Evolutionary conservation across 2,329 filamentous ascomycete species (phyloP).

Genomic region (Trichoderma citrinoviride): DNA sequence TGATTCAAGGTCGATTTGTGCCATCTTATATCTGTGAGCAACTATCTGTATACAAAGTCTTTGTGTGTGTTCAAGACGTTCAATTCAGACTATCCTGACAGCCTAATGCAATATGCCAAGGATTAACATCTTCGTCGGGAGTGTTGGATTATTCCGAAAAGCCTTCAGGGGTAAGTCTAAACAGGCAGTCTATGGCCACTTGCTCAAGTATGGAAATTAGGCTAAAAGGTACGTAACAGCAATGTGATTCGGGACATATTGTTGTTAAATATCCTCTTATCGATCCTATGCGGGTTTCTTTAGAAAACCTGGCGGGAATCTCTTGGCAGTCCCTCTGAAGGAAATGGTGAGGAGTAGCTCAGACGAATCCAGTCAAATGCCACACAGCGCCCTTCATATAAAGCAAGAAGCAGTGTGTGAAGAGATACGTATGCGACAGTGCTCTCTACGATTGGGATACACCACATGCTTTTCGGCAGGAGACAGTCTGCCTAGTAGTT

Average conservation of each 20-base stretch:
- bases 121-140: neutral
- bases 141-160: neutral
- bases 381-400: too few relatives aligned
- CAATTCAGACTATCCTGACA: neutral
- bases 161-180: neutral
- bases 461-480: neutral
- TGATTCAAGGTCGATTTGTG: neutral
- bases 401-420: too few relatives aligned
- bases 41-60: neutral
- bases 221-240: neutral
- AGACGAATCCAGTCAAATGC: too few relatives aligned
- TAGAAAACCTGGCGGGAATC: too few relatives aligned
- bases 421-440: too few relatives aligned
- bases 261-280: neutral
- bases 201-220: neutral
- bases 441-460: neutral
- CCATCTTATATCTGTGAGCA: neutral
- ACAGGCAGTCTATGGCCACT: neutral
- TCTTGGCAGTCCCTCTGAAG: too few relatives aligned
- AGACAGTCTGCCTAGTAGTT: rapidly evolving
- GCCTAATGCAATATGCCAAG: neutral
- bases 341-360: too few relatives aligned
- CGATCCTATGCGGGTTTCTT: neutral
- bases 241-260: neutral
- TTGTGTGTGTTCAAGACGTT: neutral